Percentiles rank a stretch among this genome's conserved stretches.
phyloP scores from a whole-genome alignment of 1,284 basidiomycete species.

The Apiotrichum porosum region DNA sequence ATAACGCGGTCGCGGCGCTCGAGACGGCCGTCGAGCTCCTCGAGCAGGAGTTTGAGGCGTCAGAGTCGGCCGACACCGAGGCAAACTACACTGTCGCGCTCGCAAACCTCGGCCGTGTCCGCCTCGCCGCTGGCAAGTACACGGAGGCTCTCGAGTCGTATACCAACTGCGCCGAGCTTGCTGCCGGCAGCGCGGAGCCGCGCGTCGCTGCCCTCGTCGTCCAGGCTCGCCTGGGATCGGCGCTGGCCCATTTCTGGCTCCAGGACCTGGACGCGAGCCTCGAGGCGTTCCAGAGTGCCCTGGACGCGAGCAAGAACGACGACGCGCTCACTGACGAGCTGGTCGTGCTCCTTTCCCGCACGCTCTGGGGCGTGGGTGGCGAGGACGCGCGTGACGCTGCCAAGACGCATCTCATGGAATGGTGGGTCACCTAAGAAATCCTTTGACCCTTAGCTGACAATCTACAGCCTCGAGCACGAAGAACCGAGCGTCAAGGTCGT shows the following conservation, averaged over 20 bases:
- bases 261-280: constrained; percentile 63
- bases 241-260: constrained; percentile 64
- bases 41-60: constrained; percentile 81
- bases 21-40: constrained; percentile 61
- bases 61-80: constrained; percentile 73
- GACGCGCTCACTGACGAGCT: constrained; percentile 59
- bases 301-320: constrained; percentile 56
- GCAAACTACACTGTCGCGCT: constrained; percentile 76
- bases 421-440: constrained; percentile 64
- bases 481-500: constrained; percentile 61
- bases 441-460: no score
- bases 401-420: constrained; percentile 74
- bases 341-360: constrained; percentile 70
- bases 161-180: constrained; percentile 66
- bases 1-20: constrained; percentile 61
- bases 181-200: constrained; percentile 43
- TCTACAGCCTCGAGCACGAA: constrained; percentile 59
- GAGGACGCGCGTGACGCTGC: constrained; percentile 70
- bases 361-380: constrained; percentile 72
- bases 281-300: constrained; percentile 61
- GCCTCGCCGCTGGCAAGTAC: constrained; percentile 60
- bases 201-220: constrained; percentile 30
- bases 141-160: constrained; percentile 64
- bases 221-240: constrained; percentile 67
- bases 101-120: constrained; percentile 72